A percentile compares a stretch with the other conserved stretches of the same genome.
phyloP scores from a whole-genome alignment of 345 rosid genomes.

The Cardiospermum halicacabum region DNA sequence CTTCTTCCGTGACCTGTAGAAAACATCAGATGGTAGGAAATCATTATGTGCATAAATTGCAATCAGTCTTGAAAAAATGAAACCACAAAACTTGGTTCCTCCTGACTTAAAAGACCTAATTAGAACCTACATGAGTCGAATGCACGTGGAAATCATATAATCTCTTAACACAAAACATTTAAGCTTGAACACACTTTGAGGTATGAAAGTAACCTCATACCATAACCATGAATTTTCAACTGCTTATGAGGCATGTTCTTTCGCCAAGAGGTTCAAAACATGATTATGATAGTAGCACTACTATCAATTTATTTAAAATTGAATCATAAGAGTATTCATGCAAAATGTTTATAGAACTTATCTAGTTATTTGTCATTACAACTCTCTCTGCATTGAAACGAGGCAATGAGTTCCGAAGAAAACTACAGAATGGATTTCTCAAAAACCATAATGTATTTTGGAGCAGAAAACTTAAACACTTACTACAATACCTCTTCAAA shows the following conservation, averaged over 20 bases:
- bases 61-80: too few species aligned
- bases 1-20: conserved; percentile 72
- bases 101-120: too few species aligned
- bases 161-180: not conserved
- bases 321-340: not conserved
- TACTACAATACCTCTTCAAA: not conserved
- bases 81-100: too few species aligned
- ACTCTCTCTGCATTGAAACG: not conserved
- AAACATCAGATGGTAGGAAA: not conserved
- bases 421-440: not conserved
- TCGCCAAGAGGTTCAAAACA: not conserved
- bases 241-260: not conserved
- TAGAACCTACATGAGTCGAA: too few species aligned
- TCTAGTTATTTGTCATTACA: not conserved
- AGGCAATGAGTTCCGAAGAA: not conserved
- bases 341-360: not conserved
- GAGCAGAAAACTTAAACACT: not conserved
- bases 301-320: not conserved
- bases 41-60: too few species aligned
- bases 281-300: not conserved
- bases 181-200: not conserved
- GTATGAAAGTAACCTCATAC: not conserved
- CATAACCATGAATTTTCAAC: not conserved
- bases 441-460: not conserved
- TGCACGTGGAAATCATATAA: too few species aligned